Percentiles rank a stretch among this genome's conserved stretches.
These are phyloP conservation scores for Tulasnella sp. DNA, from an alignment of 768 basidiomycete genomes.

Conservation along the genomic window DNA sequence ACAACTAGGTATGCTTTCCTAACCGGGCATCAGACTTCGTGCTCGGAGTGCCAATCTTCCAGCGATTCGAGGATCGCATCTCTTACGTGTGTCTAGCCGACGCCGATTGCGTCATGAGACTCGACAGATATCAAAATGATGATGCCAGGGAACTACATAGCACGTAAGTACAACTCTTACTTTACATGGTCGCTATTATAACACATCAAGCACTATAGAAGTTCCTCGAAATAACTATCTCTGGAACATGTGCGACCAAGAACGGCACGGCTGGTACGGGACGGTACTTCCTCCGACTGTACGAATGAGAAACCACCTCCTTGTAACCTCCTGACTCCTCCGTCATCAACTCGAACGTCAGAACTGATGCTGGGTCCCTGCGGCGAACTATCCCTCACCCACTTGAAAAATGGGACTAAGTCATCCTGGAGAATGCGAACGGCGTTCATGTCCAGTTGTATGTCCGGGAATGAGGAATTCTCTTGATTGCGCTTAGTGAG, in stretches of 20 bases:
- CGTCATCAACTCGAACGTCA: background rate
- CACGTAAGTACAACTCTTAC: no score
- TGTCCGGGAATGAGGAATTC: background rate
- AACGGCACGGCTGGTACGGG: background rate
- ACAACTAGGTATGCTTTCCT: no score
- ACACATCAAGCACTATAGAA: no score
- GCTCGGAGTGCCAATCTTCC: no score
- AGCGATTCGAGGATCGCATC: no score
- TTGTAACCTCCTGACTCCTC: background rate
- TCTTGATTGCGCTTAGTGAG: background rate
- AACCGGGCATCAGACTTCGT: no score
- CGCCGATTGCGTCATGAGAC: no score
- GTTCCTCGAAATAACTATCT: background rate
- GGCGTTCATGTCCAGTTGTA: background rate
- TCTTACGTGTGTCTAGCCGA: no score
- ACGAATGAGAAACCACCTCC: background rate
- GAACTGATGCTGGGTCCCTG: background rate
- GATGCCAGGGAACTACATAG: no score
- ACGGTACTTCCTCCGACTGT: background rate
- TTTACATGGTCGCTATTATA: no score
- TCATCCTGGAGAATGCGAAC: background rate
- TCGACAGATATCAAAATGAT: no score
- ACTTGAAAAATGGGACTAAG: background rate
- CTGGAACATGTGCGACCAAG: background rate
- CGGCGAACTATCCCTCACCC: no score